Base-by-base conservation (phyloP, 192 early-diverging fungal genomes). In the Entomortierella beljakovae region DNA sequence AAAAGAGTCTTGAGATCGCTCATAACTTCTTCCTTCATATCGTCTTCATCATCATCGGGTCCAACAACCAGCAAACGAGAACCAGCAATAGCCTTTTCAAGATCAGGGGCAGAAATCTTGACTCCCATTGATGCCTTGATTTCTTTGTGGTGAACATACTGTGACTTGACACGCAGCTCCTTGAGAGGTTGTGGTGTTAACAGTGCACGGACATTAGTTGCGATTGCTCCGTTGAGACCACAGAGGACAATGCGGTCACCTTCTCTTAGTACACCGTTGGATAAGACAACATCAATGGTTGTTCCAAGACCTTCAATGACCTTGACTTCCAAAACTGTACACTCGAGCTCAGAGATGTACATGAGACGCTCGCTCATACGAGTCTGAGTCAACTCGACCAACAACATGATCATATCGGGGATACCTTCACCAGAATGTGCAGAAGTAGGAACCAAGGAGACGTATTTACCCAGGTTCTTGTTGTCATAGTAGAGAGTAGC, bases 261-360 rank as follows among this genome's bases (percentile, higher is more conserved):
- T 87, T 99, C 97, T 66, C 92, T 87, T 68, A 99, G 82, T 42
- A 95, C 90, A 80, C 95, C 95, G 85, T 99, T 99, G 9, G 94
- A 95, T 46, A 99, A 86, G 28, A 99, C 86, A 28, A 98, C 97
- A 84, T 99, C 98, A 58, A 98, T 95, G 3, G 98, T 98, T 0
- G 96, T 99, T 62, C 97, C 97, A 48, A 96, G 88, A 73, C 98
- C 98, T 86, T 99, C 98, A 75, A 98, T 91, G 15, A 97, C 97
- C 88, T 99, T 99, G 72, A 99, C 98, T 88, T 99, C 98, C 65
- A 99, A 81, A 40, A 99, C 96, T 22, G 98, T 98, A 88, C 96
- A 97, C 85, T 98, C 95, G 28, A 98, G 83, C 84, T 97, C 95
- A 11, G 94, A 93, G 57, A 98, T 84, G 68, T 98, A 99, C 98